phyloP scores from a whole-genome alignment of 129 eudicot genomes.

The Centella asiatica region DNA sequence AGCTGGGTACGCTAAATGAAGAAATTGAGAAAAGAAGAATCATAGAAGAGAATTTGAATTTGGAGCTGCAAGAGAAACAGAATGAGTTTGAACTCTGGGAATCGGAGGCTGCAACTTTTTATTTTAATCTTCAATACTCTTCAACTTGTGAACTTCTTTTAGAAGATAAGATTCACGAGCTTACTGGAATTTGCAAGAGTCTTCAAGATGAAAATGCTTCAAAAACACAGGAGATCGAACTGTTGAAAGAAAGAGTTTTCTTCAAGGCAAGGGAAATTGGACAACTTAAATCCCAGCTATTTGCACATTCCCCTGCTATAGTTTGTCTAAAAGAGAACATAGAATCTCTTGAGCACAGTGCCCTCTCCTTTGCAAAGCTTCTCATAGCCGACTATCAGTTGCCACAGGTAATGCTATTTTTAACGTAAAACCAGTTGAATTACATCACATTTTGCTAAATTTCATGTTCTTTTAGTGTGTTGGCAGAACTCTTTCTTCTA shows the following conservation, averaged over 20 bases:
- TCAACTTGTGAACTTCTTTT: constrained; percentile 53
- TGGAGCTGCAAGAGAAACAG: constrained; percentile 58
- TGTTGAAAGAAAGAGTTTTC: constrained; percentile 44
- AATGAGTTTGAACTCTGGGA: constrained; percentile 87
- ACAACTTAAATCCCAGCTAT: constrained; percentile 49
- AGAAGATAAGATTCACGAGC: constrained; percentile 61
- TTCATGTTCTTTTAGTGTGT: not conserved
- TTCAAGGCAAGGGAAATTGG: constrained; percentile 53
- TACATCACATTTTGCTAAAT: not conserved
- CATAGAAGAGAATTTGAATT: constrained; percentile 45
- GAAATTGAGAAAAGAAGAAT: constrained; percentile 47
- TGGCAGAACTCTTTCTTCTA: not conserved
- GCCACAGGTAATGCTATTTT: constrained; percentile 37
- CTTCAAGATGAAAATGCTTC: constrained; percentile 58
- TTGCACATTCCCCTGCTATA: constrained; percentile 49
- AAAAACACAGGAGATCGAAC: constrained; percentile 52
- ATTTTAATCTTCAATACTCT: constrained; percentile 80
- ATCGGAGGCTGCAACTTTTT: constrained; percentile 76
- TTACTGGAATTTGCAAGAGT: constrained; percentile 48
- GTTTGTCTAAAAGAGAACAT: constrained; percentile 51
- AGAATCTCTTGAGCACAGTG: constrained; percentile 52
- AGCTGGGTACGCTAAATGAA: constrained; percentile 46
- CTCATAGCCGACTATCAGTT: constrained; percentile 24
- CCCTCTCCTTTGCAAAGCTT: constrained; percentile 36
- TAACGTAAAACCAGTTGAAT: constrained; percentile 2